These are phyloP conservation scores for Sporothrix pallida DNA, from an alignment of 2,329 filamentous ascomycete species.

Conservation along the genomic window DNA sequence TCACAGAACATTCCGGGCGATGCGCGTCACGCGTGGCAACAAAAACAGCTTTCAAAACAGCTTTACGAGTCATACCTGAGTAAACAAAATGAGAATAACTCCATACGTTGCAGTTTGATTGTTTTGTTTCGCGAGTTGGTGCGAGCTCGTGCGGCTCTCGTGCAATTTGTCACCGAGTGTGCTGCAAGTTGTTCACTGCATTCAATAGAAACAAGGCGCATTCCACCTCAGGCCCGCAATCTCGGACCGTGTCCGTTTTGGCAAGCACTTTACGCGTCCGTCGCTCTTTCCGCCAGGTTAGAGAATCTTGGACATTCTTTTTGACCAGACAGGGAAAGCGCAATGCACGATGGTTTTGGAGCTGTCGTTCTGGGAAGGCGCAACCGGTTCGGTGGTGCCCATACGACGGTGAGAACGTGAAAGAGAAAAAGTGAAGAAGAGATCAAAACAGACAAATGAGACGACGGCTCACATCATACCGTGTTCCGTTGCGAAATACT, in stretches of 20 bases:
- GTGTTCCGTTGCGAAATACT: too few species aligned
- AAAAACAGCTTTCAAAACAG: not conserved
- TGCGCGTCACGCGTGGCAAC: not conserved
- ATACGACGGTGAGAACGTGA: not conserved
- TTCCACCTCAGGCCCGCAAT: not conserved
- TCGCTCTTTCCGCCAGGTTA: not conserved
- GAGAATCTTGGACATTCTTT: not conserved
- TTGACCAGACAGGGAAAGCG: constrained; percentile 5
- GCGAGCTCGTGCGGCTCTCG: not conserved
- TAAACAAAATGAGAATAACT: too few species aligned
- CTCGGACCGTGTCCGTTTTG: not conserved
- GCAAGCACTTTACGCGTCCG: not conserved
- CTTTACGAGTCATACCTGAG: not conserved
- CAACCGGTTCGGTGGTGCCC: constrained; percentile 13
- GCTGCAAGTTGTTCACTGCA: not conserved
- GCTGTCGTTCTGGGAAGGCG: not conserved
- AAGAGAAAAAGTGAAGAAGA: too few species aligned
- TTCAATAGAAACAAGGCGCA: not conserved
- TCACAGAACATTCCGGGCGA: not conserved
- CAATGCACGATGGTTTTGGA: constrained; percentile 11
- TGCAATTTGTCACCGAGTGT: constrained; percentile 12
- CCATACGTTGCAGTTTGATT: too few species aligned
- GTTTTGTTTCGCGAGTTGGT: not conserved
- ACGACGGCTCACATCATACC: too few species aligned
- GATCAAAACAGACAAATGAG: too few species aligned